Evolutionary conservation across 1,284 basidiomycete genomes (phyloP).

Genomic region (Singerocomus inundabilis): DNA sequence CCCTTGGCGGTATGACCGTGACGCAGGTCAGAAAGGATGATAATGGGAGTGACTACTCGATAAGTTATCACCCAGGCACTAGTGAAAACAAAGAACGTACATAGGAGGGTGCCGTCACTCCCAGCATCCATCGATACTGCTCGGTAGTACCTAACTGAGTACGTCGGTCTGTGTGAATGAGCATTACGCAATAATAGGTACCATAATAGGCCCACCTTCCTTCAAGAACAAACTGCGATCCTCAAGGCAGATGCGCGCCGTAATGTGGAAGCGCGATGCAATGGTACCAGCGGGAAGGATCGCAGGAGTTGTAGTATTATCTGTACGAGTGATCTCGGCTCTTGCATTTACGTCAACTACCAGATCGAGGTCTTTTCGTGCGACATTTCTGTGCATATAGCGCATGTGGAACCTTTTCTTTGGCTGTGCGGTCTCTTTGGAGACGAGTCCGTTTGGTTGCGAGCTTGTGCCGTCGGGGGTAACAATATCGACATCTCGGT

Average conservation of each 20-base stretch:
- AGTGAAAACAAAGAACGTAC: slow-evolving; percentile 40
- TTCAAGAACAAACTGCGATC: slow-evolving; percentile 65
- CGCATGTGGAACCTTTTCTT: slow-evolving; percentile 40
- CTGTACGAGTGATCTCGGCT: background rate
- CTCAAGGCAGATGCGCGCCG: slow-evolving; percentile 56
- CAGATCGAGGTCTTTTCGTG: slow-evolving; percentile 38
- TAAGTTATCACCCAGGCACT: background rate
- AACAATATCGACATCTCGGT: slow-evolving; percentile 41
- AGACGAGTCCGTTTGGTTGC: slow-evolving; percentile 1
- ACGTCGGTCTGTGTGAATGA: slow-evolving; percentile 42
- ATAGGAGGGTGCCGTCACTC: slow-evolving; percentile 67
- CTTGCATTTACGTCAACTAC: slow-evolving; percentile 10
- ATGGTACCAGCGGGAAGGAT: slow-evolving; percentile 22
- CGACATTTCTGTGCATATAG: slow-evolving; percentile 45
- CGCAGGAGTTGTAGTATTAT: background rate
- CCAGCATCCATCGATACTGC: slow-evolving; percentile 72
- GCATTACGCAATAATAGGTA: background rate
- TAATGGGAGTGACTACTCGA: slow-evolving; percentile 33
- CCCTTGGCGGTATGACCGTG: slow-evolving; percentile 40
- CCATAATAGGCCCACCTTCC: slow-evolving; percentile 40
- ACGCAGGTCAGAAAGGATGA: slow-evolving; percentile 48
- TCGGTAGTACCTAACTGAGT: slow-evolving; percentile 33
- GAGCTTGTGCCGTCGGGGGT: slow-evolving; percentile 1
- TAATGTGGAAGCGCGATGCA: slow-evolving; percentile 63
- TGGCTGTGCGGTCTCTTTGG: slow-evolving; percentile 8